Evolutionary conservation across 257 asterid genomes (phyloP), one percentile per base, ranked within the genome.

Genomic region (Capsicum chinense): DNA sequence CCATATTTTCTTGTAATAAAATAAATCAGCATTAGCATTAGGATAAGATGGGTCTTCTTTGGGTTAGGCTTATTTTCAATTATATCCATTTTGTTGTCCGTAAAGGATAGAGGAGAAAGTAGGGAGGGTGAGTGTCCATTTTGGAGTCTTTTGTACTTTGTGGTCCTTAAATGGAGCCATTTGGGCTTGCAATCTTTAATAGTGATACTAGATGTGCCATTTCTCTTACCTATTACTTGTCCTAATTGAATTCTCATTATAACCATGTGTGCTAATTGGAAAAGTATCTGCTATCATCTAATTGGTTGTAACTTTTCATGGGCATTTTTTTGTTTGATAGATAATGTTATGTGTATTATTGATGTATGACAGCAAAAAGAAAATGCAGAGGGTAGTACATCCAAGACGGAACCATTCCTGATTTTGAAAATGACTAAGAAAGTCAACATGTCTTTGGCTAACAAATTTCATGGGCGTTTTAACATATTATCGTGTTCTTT

Each of bases 31-130:
- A 52, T 54, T 78, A 54, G 50, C 26, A 54, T 16, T 78, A 78
- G 82, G 82, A 54, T 52, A 76, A 26, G 82, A 50, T 35, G 62
- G 81, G 82, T 63, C 82, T 54, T 78, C 42, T 14, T 52, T 78
- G 81, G n/a, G 42, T 78, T 78, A 54, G 42, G 64, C 64, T 78
- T 78, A 78, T 78, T 78, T 69, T 54, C 50, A 78, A 9, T 26
- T 54, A 52, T 78, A 54, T 48, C 15, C 50, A 78, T 78, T 26
- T 14, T 78, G 15, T 26, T 54, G 82, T 33, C 82, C 64, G 14
- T 33, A 33, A 26, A 54, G 64, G 64, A 78, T 54, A 54, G 50
- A 78, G 47, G 64, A 56, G 50, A 78, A 78, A 78, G 64, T 37
- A 54, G 82, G 64, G 62, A 54, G 64, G 82, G 48, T 26, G 48